Conservation (phyloP, 169 alveolate species). For the Theileria orientalis region DNA sequence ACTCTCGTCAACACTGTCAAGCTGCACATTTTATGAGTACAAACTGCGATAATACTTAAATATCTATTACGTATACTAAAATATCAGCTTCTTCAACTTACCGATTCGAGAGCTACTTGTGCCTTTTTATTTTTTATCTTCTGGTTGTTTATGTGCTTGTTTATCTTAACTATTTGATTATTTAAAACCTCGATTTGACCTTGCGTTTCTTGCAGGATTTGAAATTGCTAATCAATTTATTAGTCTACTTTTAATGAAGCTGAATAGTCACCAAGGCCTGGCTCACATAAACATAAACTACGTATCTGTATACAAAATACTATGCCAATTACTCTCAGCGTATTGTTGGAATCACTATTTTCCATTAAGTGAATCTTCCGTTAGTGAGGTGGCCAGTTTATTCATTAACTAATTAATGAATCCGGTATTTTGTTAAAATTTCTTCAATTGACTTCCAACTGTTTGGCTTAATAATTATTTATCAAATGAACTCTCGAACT, state of each 20-base stretch:
- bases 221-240: slow-evolving; percentile 44
- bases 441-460: no score
- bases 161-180: slow-evolving; percentile 48
- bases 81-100: slow-evolving; percentile 7
- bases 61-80: not conserved
- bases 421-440: no score
- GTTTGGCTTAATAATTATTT: no score
- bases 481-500: no score
- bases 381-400: not conserved
- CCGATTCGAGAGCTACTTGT: slow-evolving; percentile 63
- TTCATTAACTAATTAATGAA: not conserved
- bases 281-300: not conserved
- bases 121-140: slow-evolving; percentile 40
- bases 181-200: slow-evolving; percentile 60
- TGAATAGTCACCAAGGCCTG: not conserved
- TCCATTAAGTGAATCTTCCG: slow-evolving; percentile 14
- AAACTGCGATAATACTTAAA: not conserved
- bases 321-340: slow-evolving; percentile 7
- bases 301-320: not conserved
- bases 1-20: slow-evolving; percentile 24
- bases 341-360: not conserved
- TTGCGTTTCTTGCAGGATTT: slow-evolving; percentile 61
- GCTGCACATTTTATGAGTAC: slow-evolving; percentile 4
- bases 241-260: not conserved
- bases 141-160: slow-evolving; percentile 28